Conservation (phyloP, 176 grass and related monocot genomes). For the Eragrostis nindensis region DNA sequence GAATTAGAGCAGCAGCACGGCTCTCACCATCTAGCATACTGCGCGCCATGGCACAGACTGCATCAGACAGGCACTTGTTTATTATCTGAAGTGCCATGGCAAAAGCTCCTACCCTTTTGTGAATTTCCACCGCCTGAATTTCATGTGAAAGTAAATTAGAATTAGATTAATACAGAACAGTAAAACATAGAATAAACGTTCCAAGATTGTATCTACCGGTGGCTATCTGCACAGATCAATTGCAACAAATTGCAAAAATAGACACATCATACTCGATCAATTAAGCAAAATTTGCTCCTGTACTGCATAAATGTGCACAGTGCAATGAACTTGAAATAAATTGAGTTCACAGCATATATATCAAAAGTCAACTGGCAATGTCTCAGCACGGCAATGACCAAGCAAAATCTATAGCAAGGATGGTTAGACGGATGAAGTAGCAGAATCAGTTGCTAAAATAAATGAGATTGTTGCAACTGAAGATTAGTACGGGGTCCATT, state of each 20-base stretch:
- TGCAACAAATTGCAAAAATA: not conserved
- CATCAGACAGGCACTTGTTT: constrained; percentile 96
- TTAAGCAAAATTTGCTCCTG: constrained; percentile 12
- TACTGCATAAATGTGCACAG: not conserved
- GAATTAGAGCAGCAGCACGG: constrained; percentile 72
- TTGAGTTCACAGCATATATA: not conserved
- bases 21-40: constrained; percentile 81
- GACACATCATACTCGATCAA: constrained; percentile 7
- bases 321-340: constrained; percentile 15
- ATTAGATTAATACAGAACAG: constrained; percentile 37
- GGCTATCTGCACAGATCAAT: not conserved
- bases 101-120: constrained; percentile 93
- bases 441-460: constrained; percentile 19
- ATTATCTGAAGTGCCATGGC: constrained; percentile 92
- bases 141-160: constrained; percentile 40
- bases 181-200: not conserved
- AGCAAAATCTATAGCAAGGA: constrained; percentile 33
- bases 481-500: not conserved
- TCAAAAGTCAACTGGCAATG: not conserved
- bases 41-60: constrained; percentile 75
- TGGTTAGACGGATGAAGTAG: constrained; percentile 6
- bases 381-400: not conserved
- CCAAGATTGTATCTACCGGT: not conserved
- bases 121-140: constrained; percentile 79
- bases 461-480: constrained; percentile 7